These are phyloP conservation scores for Cephaloascus albidus DNA, from an alignment of 805 yeast species.

Conservation along the genomic window DNA sequence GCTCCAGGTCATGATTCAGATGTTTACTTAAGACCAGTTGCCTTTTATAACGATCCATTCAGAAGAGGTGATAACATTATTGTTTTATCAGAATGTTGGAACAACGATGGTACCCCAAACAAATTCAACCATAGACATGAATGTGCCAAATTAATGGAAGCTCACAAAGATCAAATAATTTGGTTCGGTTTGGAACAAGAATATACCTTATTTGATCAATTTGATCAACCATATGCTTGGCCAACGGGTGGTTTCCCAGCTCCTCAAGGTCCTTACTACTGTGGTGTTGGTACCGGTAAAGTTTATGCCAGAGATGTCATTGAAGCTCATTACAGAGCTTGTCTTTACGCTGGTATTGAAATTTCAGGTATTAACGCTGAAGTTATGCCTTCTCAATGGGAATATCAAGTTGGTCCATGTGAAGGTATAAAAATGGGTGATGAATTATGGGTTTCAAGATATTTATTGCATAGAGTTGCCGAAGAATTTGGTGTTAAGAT, in stretches of 20 bases:
- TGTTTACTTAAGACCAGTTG: constrained; percentile 90
- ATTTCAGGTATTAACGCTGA: constrained; percentile 98
- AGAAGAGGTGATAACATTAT: constrained; percentile 96
- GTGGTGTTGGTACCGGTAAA: constrained; percentile 99
- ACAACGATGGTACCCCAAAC: constrained; percentile 98
- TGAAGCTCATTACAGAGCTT: constrained; percentile 98
- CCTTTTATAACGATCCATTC: constrained; percentile 93
- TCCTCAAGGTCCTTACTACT: constrained; percentile 99
- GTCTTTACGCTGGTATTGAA: constrained; percentile 83
- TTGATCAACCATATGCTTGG: constrained; percentile 92
- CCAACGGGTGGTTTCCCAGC: constrained; percentile 99
- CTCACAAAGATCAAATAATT: constrained; percentile 73
- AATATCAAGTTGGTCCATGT: constrained; percentile 99
- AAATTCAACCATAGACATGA: constrained; percentile 97
- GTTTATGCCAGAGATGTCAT: constrained; percentile 96
- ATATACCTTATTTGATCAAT: constrained; percentile 91
- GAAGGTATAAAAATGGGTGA: constrained; percentile 95
- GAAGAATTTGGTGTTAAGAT: constrained; percentile 99
- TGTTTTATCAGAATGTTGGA: constrained; percentile 94
- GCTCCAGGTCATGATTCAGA: constrained; percentile 98
- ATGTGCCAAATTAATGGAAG: constrained; percentile 89
- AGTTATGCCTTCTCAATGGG: constrained; percentile 99
- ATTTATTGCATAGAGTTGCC: constrained; percentile 86
- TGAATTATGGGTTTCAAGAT: constrained; percentile 93
- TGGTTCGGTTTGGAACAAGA: constrained; percentile 99